phyloP scores from a whole-genome alignment of 441 rosid genomes.

The Gossypium gossypioides region DNA sequence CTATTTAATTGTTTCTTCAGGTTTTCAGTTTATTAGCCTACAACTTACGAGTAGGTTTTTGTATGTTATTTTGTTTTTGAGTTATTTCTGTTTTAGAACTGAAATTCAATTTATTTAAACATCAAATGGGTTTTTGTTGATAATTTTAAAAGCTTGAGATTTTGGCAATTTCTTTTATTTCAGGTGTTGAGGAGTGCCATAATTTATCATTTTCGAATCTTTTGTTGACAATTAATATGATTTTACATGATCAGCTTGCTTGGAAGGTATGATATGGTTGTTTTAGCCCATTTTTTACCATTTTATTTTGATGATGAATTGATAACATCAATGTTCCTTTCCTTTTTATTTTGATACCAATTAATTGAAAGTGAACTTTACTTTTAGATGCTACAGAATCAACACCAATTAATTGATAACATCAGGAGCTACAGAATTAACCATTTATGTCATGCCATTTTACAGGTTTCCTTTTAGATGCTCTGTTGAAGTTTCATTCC shows the following conservation, averaged over 20 bases:
- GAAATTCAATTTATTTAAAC: conserved; percentile 12
- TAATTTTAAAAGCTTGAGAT: neutral
- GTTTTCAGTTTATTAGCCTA: neutral
- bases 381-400: conserved; percentile 13
- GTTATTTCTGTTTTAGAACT: conserved; percentile 14
- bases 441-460: conserved; percentile 17
- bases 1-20: neutral
- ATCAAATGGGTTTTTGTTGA: conserved; percentile 13
- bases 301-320: neutral
- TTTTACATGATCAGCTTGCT: neutral
- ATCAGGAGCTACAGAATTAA: conserved; percentile 17
- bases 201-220: conserved; percentile 1
- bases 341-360: neutral
- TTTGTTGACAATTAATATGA: neutral
- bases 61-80: conserved; percentile 13
- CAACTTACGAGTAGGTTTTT: neutral
- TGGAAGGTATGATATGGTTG: neutral
- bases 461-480: conserved; percentile 26
- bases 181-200: neutral
- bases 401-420: neutral
- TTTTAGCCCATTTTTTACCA: neutral
- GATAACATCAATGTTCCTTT: neutral
- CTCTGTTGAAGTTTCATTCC: conserved; percentile 14
- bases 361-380: neutral
- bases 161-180: neutral